Percentiles rank a stretch among this genome's conserved stretches.
These are phyloP conservation scores for Citrus reticulata DNA, from an alignment of 345 rosid species.

Conservation along the genomic window DNA sequence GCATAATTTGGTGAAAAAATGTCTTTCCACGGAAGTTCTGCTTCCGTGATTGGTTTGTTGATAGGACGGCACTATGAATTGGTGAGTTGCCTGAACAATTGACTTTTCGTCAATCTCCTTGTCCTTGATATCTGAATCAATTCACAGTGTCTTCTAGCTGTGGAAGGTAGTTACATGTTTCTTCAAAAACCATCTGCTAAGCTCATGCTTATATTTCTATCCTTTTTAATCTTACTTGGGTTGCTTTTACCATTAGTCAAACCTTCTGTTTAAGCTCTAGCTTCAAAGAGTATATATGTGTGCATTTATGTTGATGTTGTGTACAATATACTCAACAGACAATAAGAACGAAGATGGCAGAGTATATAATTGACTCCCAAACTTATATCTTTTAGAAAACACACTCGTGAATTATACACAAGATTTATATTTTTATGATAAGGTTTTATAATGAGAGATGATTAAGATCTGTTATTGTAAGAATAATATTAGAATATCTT, in stretches of 20 bases:
- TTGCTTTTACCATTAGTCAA: not conserved
- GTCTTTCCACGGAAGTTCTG: not conserved
- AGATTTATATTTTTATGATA: too few species aligned
- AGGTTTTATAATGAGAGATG: not conserved
- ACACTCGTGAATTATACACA: not conserved
- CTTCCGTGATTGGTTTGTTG: not conserved
- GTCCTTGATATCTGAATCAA: not conserved
- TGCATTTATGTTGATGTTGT: too few species aligned
- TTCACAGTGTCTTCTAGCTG: not conserved
- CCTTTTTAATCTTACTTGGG: not conserved
- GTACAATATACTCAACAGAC: too few species aligned
- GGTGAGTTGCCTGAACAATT: not conserved
- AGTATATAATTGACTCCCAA: not conserved
- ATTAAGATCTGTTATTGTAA: not conserved
- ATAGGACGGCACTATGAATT: not conserved
- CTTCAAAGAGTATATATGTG: not conserved
- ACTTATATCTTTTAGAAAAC: not conserved
- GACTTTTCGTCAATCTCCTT: not conserved
- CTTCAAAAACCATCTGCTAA: not conserved
- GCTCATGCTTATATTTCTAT: not conserved
- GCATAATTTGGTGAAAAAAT: not conserved
- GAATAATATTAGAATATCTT: not conserved
- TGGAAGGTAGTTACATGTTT: not conserved
- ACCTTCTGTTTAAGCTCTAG: not conserved
- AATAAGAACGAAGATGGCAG: not conserved